Evolutionary conservation across 2,329 filamentous ascomycete species (phyloP).

Genomic region (Colletotrichum siamense): DNA sequence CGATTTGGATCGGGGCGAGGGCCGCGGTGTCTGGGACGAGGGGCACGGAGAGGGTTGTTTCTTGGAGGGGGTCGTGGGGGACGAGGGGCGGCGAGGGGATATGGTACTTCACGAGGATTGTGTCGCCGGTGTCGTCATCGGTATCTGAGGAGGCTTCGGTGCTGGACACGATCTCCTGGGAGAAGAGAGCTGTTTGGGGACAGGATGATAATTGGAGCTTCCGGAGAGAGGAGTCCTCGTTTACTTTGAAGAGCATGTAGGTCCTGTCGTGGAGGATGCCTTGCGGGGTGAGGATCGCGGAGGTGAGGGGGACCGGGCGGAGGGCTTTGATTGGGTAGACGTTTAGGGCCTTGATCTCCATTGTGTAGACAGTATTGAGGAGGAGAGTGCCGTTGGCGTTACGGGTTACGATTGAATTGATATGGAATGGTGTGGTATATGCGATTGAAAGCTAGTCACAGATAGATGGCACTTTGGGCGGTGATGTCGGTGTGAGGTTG

Average conservation of each 20-base stretch:
- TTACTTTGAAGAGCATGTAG: slow-evolving; percentile 71
- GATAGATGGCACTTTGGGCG: background rate
- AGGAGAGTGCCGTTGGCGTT: background rate
- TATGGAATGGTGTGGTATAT: background rate
- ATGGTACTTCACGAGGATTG: slow-evolving; percentile 49
- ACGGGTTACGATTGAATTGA: background rate
- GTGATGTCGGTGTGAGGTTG: slow-evolving; percentile 1
- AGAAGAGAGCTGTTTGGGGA: slow-evolving; percentile 68
- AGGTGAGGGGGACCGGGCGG: slow-evolving; percentile 61
- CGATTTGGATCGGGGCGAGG: slow-evolving; percentile 55
- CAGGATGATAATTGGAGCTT: slow-evolving; percentile 66
- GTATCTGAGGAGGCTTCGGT: slow-evolving; percentile 47
- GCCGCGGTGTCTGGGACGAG: slow-evolving; percentile 54
- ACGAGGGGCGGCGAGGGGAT: slow-evolving; percentile 44
- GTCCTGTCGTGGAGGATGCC: slow-evolving; percentile 71
- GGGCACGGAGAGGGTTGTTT: slow-evolving; percentile 56
- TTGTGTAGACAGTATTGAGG: background rate
- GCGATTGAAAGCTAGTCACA: background rate
- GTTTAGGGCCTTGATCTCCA: slow-evolving; percentile 50
- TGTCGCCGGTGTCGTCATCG: slow-evolving; percentile 25
- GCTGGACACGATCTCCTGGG: slow-evolving; percentile 54
- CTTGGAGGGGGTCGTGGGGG: slow-evolving; percentile 38
- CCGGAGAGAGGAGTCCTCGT: slow-evolving; percentile 43
- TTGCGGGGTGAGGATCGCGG: slow-evolving; percentile 61
- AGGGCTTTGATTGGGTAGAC: slow-evolving; percentile 78